Conservation (phyloP, 208 protist species). For the Crithidia thermophila region DNA sequence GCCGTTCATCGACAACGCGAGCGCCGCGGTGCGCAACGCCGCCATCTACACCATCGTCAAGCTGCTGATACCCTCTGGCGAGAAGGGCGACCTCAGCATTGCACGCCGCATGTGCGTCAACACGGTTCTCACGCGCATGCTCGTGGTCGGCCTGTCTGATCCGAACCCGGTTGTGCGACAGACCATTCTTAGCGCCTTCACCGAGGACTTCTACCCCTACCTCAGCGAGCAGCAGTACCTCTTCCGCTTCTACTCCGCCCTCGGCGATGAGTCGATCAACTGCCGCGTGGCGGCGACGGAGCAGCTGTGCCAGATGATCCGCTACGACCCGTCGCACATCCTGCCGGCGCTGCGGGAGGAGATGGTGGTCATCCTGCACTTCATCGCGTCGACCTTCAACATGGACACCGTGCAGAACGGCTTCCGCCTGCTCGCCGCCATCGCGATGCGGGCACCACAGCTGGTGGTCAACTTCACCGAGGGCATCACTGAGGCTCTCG, state of each 20-base stretch:
- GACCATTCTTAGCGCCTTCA: conserved; percentile 78
- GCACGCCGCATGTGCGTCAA: conserved; percentile 87
- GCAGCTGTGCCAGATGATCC: conserved; percentile 84
- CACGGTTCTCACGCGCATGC: conserved; percentile 82
- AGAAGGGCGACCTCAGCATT: conserved; percentile 73
- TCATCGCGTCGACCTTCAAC: conserved; percentile 58
- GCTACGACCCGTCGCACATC: conserved; percentile 85
- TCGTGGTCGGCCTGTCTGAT: conserved; percentile 79
- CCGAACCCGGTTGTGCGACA: conserved; percentile 64
- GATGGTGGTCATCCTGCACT: conserved; percentile 67
- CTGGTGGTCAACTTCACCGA: conserved; percentile 81
- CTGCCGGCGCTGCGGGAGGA: conserved; percentile 79
- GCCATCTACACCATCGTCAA: conserved; percentile 84
- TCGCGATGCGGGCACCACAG: conserved; percentile 72
- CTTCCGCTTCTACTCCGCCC: conserved; percentile 67
- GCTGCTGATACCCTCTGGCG: conserved; percentile 76
- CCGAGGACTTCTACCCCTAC: conserved; percentile 83
- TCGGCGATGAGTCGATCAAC: conserved; percentile 83
- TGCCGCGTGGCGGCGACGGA: conserved; percentile 78
- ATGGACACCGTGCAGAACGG: conserved; percentile 59
- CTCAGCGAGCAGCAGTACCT: conserved; percentile 86
- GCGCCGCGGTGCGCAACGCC: conserved; percentile 67
- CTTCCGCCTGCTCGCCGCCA: conserved; percentile 67
- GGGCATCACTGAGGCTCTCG: conserved; percentile 64
- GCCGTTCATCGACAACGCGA: conserved; percentile 82